Evolutionary conservation across 2,329 filamentous ascomycete species (phyloP), one percentile per base, ranked within the genome.

Genomic region (Colletotrichum theobromicola): DNA sequence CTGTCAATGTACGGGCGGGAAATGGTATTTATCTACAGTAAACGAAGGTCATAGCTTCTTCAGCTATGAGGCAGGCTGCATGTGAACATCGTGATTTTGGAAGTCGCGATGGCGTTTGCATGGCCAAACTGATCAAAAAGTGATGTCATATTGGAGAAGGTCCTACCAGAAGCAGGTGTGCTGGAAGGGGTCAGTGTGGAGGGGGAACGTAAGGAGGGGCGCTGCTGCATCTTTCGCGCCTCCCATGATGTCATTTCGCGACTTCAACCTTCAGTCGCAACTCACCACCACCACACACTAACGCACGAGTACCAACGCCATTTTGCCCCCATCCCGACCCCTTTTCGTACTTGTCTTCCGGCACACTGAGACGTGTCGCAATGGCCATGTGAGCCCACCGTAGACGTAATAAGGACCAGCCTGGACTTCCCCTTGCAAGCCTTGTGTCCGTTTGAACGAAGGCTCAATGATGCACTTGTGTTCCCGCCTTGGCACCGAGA

Each of bases 61-160:
- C 35, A 57, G 21, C 30, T 66, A 35, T 71, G n/a, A 62, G 57
- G 57, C 21, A 74, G 28, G 28, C 63, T 37, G 42, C 72, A 75
- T 75, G 68, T 67, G 72, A 72, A 72, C 67, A 58, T 72, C 37
- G 46, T 72, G 28, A 46, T 67, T 72, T 57, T 72, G 69, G 72
- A 62, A 67, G 57, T 55, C 63, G 35, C 55, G 62, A 75, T 67
- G 18, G 28, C 55, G 63, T 58, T 71, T 42, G 58, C 42, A 58
- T 63, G 67, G 35, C 32, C 37, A 37, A 63, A 46, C 69, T 46
- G 62, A 66, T 50, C n/a, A n/a, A 67, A 28, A 34, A 58, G 69
- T 75, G 72, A 75, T 75, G 72, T 75, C 72, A 75, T 75, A 13
- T 74, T 72, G 61, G 53, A 61, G 67, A 53, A 42, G 53, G 61